These are phyloP conservation scores for Fusarium phyllophilum DNA, from an alignment of 2,329 filamentous ascomycete genomes.

Conservation along the genomic window DNA sequence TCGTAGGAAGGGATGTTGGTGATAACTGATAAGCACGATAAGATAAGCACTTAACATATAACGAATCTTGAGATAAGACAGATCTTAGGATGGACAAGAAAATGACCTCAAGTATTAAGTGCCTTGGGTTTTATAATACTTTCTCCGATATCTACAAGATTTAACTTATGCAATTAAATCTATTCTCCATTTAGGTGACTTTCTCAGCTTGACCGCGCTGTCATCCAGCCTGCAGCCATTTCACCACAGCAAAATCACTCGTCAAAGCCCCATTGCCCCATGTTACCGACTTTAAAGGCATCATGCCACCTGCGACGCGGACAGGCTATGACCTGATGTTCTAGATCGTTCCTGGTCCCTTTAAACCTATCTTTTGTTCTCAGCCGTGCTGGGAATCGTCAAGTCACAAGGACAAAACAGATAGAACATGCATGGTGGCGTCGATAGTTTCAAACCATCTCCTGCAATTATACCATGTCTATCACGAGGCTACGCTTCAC, in stretches of 20 bases:
- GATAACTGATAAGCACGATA: too few species aligned
- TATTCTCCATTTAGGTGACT: neutral
- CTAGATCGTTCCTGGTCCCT: neutral
- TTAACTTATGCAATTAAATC: too few species aligned
- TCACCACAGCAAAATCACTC: neutral
- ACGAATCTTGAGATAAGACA: rapidly evolving
- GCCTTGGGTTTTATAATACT: too few species aligned
- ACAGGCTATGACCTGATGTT: too few species aligned
- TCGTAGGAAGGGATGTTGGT: too few species aligned
- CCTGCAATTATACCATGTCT: neutral
- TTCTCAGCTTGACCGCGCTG: rapidly evolving
- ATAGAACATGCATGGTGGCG: neutral
- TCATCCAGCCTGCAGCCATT: rapidly evolving
- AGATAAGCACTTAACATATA: too few species aligned
- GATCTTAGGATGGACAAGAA: neutral
- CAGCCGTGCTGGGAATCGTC: too few species aligned
- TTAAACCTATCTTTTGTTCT: rapidly evolving
- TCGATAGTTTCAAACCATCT: neutral
- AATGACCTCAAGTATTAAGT: too few species aligned
- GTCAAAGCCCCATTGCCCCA: neutral
- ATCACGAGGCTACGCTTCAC: neutral
- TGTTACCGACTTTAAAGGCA: neutral
- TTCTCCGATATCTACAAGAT: too few species aligned
- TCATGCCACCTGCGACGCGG: too few species aligned
- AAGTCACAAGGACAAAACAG: neutral